Evolutionary conservation across 2,329 filamentous ascomycete species (phyloP).

Genomic region (Incumbomyces delicatus): DNA sequence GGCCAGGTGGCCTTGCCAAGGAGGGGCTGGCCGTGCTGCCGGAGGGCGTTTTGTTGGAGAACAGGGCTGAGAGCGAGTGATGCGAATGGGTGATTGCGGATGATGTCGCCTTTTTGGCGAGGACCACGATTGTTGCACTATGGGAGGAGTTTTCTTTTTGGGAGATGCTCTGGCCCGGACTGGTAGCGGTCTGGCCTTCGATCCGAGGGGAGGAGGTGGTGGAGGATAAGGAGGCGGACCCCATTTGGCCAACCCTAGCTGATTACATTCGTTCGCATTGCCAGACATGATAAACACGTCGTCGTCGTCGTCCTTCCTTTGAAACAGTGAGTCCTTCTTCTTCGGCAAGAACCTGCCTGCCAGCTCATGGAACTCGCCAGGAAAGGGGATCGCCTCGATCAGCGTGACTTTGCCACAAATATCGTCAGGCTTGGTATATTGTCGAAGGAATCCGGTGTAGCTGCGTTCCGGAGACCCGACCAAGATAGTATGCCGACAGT

Average conservation of each 20-base stretch:
- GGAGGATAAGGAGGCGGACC: too few relatives aligned
- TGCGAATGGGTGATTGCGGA: neutral
- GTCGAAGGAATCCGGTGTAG: constrained; percentile 32
- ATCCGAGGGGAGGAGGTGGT: too few relatives aligned
- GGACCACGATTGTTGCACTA: too few relatives aligned
- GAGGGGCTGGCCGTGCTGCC: neutral
- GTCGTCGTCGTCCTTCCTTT: neutral
- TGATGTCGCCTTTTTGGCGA: neutral
- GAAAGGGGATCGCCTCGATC: constrained; percentile 30
- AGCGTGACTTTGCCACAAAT: constrained; percentile 18
- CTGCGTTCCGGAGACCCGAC: constrained; percentile 33
- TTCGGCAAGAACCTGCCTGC: constrained; percentile 16
- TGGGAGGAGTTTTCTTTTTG: too few relatives aligned
- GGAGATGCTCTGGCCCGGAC: too few relatives aligned
- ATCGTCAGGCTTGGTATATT: constrained; percentile 20
- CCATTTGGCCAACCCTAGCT: neutral
- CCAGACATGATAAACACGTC: neutral
- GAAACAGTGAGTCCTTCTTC: constrained; percentile 42
- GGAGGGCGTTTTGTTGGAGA: neutral
- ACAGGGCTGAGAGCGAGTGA: neutral
- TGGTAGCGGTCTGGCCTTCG: too few relatives aligned
- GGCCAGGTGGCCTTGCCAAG: neutral
- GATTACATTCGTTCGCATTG: neutral
- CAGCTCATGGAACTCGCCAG: constrained; percentile 24
- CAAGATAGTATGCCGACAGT: constrained; percentile 32